phyloP scores from a whole-genome alignment of 331 rosid genomes.

The Prunus yedoensis region DNA sequence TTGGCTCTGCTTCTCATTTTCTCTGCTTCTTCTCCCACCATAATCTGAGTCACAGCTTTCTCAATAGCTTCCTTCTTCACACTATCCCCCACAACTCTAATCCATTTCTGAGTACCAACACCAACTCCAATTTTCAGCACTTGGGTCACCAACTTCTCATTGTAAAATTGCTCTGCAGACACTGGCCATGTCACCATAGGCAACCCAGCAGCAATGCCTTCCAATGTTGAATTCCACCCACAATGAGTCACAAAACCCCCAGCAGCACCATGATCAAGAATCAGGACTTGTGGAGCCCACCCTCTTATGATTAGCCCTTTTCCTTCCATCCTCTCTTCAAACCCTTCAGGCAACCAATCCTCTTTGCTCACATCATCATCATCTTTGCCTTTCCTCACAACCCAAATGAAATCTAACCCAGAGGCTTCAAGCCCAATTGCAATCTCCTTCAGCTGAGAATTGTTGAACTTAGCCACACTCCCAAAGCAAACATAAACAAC shows the following conservation, averaged over 20 bases:
- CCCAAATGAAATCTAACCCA: constrained; percentile 38
- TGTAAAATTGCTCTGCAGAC: constrained; percentile 34
- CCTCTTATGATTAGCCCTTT: constrained; percentile 34
- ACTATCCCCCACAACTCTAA: constrained; percentile 17
- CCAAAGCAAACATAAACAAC: constrained; percentile 42
- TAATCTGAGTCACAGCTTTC: constrained; percentile 22
- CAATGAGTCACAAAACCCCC: constrained; percentile 46
- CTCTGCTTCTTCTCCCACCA: constrained; percentile 34
- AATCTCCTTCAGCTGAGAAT: constrained; percentile 34
- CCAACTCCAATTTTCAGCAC: constrained; percentile 28
- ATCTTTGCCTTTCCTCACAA: constrained; percentile 22
- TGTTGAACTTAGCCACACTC: constrained; percentile 21
- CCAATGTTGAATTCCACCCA: constrained; percentile 40
- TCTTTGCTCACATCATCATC: constrained; percentile 13
- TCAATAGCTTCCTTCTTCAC: constrained; percentile 29
- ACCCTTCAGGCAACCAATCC: constrained; percentile 39
- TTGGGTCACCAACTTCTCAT: constrained; percentile 35
- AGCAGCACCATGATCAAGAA: constrained; percentile 31
- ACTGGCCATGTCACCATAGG: constrained; percentile 43
- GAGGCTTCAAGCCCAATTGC: constrained; percentile 38
- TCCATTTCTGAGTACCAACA: constrained; percentile 29
- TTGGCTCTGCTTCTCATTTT: constrained; percentile 27
- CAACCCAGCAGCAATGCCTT: constrained; percentile 32
- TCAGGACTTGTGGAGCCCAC: constrained; percentile 44
- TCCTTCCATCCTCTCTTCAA: constrained; percentile 30